Evolutionary conservation across 352 stramenopile genomes (phyloP), one percentile per base, ranked within the genome.

Genomic region (Pythium coloratum): DNA sequence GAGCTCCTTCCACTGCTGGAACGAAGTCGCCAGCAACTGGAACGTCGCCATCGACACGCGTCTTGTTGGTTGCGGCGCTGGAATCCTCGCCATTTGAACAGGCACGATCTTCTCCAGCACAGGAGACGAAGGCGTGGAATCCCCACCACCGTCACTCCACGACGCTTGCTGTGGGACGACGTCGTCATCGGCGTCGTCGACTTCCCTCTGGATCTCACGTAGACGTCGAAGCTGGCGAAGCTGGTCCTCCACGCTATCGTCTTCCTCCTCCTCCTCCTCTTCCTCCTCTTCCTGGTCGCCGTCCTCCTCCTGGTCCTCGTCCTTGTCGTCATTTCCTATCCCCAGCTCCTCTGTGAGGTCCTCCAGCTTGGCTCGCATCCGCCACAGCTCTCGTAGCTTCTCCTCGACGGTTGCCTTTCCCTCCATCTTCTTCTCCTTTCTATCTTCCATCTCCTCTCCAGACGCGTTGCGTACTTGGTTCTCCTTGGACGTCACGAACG

Each of bases 1-100:
- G 14, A 75, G 63, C 9, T 75, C 76, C 44, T 67, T 77, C 81
- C 77, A 90, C 53, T 78, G 69, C 57, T 88, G 74, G 18, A 87
- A 81, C 7, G 56, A 66, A 4, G 62, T 77, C 20, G 71, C 73
- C 3, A 91, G 55, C n/a, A 77, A 44, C 40, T 77, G 46, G 28
- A 70, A 70, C 1, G 34, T 30, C 3, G 34, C 53, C 7, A 40
- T 46, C 36, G 55, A 28, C n/a, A 70, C 30, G 7, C 18, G 36
- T 36, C 16, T 6, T 3, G 6, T 44, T 6, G 6, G 30, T 36
- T 3, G 24, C 24, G 49, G 24, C 24, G 16, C n/a, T 1, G 20
- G 1, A 6, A 6, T 4, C n/a, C 3, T 14, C 8, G 24, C 28
- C 24, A 36, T 3, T 38, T 13, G 49, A 6, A 32, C 28, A 33